Evolutionary conservation across 306 rosid species (phyloP).

Genomic region (Chamaecrista fasciculata): DNA sequence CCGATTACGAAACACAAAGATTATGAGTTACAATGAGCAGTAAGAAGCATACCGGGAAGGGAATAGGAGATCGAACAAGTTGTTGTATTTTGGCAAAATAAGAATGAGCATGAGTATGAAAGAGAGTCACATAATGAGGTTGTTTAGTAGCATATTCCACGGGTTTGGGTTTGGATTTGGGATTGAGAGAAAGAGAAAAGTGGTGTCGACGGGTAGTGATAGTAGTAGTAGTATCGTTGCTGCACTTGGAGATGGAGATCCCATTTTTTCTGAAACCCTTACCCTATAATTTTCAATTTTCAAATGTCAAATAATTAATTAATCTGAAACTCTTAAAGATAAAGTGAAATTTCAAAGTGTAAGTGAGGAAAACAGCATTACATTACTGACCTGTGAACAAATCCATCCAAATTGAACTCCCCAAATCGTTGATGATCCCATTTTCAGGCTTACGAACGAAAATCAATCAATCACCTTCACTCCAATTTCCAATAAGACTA

Average conservation of each 20-base stretch:
- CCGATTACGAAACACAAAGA: neutral
- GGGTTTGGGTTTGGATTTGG: neutral
- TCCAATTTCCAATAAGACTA: neutral
- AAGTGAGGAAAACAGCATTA: neutral
- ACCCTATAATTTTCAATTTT: neutral
- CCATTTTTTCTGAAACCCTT: neutral
- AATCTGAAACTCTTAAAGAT: neutral
- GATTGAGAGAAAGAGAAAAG: neutral
- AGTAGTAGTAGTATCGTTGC: too few species aligned
- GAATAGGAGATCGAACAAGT: neutral
- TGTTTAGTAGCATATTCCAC: neutral
- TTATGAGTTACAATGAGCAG: neutral
- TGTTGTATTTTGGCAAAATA: neutral
- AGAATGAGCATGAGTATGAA: too few species aligned
- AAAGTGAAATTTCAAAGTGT: neutral
- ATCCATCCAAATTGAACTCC: neutral
- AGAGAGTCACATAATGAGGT: neutral
- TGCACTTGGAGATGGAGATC: neutral
- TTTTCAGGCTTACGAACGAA: neutral
- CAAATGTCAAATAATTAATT: neutral
- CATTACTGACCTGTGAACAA: neutral
- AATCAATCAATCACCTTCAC: neutral
- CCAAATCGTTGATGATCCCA: slow-evolving; percentile 6
- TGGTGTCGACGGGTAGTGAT: neutral
- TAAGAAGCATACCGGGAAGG: neutral